phyloP scores from a whole-genome alignment of 371 early-diverging fungal genomes.

The Mortierella sp. region DNA sequence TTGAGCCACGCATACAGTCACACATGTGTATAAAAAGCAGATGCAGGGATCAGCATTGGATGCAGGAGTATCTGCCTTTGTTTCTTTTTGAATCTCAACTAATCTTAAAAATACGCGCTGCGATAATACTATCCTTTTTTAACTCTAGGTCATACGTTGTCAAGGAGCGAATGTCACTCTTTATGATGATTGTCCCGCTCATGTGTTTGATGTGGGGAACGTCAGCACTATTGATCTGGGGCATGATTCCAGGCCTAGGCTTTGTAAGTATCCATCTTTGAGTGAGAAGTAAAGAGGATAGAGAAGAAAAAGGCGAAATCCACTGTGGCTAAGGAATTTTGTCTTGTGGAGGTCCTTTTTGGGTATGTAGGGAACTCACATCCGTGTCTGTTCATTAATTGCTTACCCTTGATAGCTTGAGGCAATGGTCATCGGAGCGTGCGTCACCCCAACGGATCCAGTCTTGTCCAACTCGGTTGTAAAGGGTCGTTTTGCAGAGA shows the following conservation, averaged over 20 bases:
- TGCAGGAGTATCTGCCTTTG: no score
- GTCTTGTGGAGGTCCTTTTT: neutral
- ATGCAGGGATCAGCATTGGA: no score
- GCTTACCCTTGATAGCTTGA: slow-evolving; percentile 57
- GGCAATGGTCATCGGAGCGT: slow-evolving; percentile 83
- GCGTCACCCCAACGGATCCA: slow-evolving; percentile 94
- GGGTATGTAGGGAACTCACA: neutral
- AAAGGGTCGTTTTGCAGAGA: slow-evolving; percentile 91
- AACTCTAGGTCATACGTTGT: slow-evolving; percentile 62
- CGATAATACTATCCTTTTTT: slow-evolving; percentile 22
- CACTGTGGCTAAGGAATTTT: slow-evolving; percentile 3
- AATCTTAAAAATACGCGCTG: no score
- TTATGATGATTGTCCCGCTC: slow-evolving; percentile 80
- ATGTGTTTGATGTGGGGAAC: slow-evolving; percentile 88
- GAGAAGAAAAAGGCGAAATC: neutral
- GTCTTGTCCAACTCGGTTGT: slow-evolving; percentile 91
- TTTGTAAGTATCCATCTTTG: slow-evolving; percentile 58
- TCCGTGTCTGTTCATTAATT: neutral
- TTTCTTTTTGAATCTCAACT: no score
- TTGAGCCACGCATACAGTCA: no score
- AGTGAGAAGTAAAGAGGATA: no score
- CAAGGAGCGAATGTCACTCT: slow-evolving; percentile 70
- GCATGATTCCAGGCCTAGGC: slow-evolving; percentile 62
- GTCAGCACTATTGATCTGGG: slow-evolving; percentile 72
- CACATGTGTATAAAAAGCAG: no score